Conservation (phyloP, 805 yeast genomes). For the Zygosaccharomyces siamensis region DNA sequence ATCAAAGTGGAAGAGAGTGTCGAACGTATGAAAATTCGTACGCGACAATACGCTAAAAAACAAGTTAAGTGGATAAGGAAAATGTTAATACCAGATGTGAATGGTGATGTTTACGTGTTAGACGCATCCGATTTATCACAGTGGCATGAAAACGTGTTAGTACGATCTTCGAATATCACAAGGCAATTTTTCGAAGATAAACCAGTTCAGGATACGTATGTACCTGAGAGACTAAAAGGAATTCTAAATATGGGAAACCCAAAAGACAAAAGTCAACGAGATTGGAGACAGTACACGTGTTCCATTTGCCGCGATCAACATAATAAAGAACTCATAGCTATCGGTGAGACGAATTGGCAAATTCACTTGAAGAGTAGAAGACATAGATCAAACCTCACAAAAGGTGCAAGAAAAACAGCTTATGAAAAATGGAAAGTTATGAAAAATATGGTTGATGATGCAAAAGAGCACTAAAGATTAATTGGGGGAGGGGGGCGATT, state of each 20-base stretch:
- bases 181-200: slow-evolving; percentile 35
- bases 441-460: slow-evolving; percentile 4
- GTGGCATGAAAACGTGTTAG: slow-evolving; percentile 58
- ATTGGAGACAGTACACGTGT: slow-evolving; percentile 70
- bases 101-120: slow-evolving; percentile 59
- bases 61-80: slow-evolving; percentile 91
- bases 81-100: slow-evolving; percentile 55
- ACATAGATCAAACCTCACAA: slow-evolving; percentile 52
- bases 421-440: slow-evolving; percentile 43
- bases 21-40: slow-evolving; percentile 74
- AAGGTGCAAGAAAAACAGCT: slow-evolving; percentile 47
- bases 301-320: slow-evolving; percentile 54
- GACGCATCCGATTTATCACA: slow-evolving; percentile 67
- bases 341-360: slow-evolving; percentile 70
- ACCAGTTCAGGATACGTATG: slow-evolving; percentile 24
- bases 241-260: slow-evolving; percentile 17
- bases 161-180: slow-evolving; percentile 51
- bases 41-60: slow-evolving; percentile 79
- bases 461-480: too few relatives aligned
- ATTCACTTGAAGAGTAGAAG: slow-evolving; percentile 63
- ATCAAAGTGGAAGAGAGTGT: slow-evolving; percentile 44
- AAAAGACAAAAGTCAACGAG: slow-evolving; percentile 10
- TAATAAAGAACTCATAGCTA: slow-evolving; percentile 53
- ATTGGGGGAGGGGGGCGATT: too few relatives aligned
- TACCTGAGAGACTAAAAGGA: slow-evolving; percentile 38